A percentile compares a stretch with the other conserved stretches of the same genome.
These are phyloP conservation scores for Xylaria sp. DNA, from an alignment of 2,329 filamentous ascomycete genomes.

Conservation along the genomic window DNA sequence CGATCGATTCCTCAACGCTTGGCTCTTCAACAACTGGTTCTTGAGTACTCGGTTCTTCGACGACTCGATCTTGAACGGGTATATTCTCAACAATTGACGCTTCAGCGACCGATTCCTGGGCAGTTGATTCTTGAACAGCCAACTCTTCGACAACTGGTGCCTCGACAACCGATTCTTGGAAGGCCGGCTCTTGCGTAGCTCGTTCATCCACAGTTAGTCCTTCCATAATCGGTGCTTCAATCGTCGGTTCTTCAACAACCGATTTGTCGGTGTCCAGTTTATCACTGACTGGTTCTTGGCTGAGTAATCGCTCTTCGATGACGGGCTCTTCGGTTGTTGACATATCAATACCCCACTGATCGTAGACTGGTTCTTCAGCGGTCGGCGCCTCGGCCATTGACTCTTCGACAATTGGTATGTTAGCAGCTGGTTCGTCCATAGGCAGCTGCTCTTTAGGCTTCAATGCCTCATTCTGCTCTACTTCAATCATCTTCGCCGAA, in stretches of 20 bases:
- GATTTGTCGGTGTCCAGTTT: background rate
- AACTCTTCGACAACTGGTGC: background rate
- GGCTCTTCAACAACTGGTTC: background rate
- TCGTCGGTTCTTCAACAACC: background rate
- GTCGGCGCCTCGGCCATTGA: background rate
- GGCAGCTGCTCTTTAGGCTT: background rate
- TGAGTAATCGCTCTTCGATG: background rate
- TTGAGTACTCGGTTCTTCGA: background rate
- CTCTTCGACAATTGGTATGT: background rate
- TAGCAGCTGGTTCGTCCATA: background rate
- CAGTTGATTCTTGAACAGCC: background rate
- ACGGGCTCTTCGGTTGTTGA: background rate
- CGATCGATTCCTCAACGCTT: background rate
- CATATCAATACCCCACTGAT: background rate
- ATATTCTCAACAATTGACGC: too few relatives aligned
- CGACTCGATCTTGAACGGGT: background rate
- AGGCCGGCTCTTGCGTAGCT: too few relatives aligned
- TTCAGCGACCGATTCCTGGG: background rate
- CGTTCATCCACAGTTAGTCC: background rate
- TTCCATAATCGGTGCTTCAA: background rate
- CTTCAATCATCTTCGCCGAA: background rate
- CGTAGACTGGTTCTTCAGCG: too few relatives aligned
- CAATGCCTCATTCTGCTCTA: conserved; percentile 10
- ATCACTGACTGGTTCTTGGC: background rate
- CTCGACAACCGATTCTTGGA: too few relatives aligned